Conservation (phyloP, 2,329 filamentous ascomycete genomes). For the Pestalotiopsis sp. region DNA sequence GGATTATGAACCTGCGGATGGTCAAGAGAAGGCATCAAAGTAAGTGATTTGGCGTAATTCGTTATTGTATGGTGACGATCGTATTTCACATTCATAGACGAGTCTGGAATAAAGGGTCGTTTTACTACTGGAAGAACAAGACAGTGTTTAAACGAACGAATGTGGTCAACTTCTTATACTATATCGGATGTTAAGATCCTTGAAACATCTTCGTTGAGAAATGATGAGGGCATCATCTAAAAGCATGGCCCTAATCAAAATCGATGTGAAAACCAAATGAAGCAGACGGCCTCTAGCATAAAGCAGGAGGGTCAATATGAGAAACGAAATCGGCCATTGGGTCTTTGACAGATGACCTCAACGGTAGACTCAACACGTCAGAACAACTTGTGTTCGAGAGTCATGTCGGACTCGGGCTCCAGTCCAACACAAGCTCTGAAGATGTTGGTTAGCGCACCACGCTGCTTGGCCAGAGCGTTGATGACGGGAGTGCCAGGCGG, state of each 20-base stretch:
- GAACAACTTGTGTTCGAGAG: slow-evolving; percentile 97
- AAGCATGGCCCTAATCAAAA: not conserved
- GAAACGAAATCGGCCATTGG: not conserved
- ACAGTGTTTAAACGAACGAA: not conserved
- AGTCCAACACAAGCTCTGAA: slow-evolving; percentile 97
- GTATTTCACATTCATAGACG: not conserved
- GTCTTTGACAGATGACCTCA: not conserved
- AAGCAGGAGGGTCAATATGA: not conserved
- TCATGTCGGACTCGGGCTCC: slow-evolving; percentile 98
- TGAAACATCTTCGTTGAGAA: not conserved
- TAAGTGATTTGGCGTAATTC: not conserved
- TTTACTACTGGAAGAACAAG: not conserved
- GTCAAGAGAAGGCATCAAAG: not conserved
- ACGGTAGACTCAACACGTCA: slow-evolving; percentile 39
- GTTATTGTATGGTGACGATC: not conserved
- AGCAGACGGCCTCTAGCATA: not conserved
- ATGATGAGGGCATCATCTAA: not conserved
- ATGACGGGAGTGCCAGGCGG: slow-evolving; percentile 94
- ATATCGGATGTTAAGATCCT: slow-evolving; percentile 3
- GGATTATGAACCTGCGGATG: slow-evolving; percentile 5
- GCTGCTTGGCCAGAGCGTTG: slow-evolving; percentile 95
- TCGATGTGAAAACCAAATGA: not conserved
- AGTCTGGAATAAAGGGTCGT: not conserved
- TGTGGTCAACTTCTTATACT: not conserved
- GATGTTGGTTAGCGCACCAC: slow-evolving; percentile 92